Conservation (phyloP, 768 basidiomycete species). For the Mycena sanguinolenta region DNA sequence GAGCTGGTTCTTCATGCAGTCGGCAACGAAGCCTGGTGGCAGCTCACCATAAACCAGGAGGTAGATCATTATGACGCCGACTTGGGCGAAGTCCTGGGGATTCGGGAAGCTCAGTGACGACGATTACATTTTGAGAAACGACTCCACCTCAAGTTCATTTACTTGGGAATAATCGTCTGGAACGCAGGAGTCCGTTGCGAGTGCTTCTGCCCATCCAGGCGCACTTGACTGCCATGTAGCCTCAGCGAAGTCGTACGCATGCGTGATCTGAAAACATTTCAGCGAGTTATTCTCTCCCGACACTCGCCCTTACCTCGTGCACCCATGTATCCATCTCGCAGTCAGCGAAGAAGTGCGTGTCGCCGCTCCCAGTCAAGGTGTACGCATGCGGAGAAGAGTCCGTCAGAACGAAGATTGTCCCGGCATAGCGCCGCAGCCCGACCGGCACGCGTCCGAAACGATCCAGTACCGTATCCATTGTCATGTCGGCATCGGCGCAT, state of each 20-base stretch:
- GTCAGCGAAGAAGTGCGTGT: neutral
- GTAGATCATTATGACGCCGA: conserved; percentile 44
- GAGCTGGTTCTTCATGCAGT: conserved; percentile 49
- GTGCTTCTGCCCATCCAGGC: too few relatives aligned
- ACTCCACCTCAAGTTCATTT: too few relatives aligned
- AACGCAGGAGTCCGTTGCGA: too few relatives aligned
- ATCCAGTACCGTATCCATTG: neutral
- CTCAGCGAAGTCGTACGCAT: conserved; percentile 45
- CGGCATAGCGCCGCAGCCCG: neutral
- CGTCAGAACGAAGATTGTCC: neutral
- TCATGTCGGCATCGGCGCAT: too few relatives aligned
- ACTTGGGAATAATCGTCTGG: too few relatives aligned
- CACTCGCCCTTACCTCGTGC: neutral
- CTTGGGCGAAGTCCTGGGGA: conserved; percentile 46
- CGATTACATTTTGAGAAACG: too few relatives aligned
- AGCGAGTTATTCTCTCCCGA: neutral
- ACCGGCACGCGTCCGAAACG: too few relatives aligned
- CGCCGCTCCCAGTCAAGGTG: neutral
- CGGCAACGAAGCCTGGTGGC: conserved; percentile 41
- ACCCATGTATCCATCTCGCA: neutral
- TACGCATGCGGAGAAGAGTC: neutral
- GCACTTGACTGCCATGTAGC: too few relatives aligned
- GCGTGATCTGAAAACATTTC: conserved; percentile 38
- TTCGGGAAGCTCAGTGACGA: too few relatives aligned
- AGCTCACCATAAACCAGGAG: conserved; percentile 40